Conservation (phyloP, 345 rosid species). For the Litchi chinensis region DNA sequence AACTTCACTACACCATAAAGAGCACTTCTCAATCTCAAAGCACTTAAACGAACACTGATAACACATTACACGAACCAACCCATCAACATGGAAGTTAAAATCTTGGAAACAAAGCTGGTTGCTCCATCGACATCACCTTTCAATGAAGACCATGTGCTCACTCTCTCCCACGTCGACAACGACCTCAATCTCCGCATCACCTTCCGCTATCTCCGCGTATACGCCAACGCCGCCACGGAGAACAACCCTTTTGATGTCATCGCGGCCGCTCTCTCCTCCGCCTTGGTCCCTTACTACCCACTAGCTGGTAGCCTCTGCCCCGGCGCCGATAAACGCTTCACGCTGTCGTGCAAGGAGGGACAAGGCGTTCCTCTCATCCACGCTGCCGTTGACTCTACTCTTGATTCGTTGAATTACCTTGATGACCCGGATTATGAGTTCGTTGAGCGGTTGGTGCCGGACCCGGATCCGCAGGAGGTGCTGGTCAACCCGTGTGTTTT, state of each 20-base stretch:
- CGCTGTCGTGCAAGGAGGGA: conserved; percentile 43
- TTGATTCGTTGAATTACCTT: conserved; percentile 51
- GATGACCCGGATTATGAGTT: conserved; percentile 62
- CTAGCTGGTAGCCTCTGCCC: conserved; percentile 55
- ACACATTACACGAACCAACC: background rate
- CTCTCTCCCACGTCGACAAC: conserved; percentile 72
- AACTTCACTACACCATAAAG: background rate
- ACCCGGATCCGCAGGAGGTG: conserved; percentile 50
- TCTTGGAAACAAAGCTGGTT: conserved; percentile 49
- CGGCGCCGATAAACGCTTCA: conserved; percentile 38
- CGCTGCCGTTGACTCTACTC: conserved; percentile 58
- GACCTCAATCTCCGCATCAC: conserved; percentile 66
- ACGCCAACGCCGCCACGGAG: conserved; percentile 33
- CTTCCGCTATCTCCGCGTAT: conserved; percentile 81
- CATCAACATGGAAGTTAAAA: conserved; percentile 45
- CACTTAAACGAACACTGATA: background rate
- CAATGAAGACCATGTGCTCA: conserved; percentile 48
- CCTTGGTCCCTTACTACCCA: conserved; percentile 67
- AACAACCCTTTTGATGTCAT: conserved; percentile 44
- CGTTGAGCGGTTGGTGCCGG: conserved; percentile 58
- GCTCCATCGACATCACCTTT: conserved; percentile 53
- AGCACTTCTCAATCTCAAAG: background rate
- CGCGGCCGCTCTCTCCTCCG: conserved; percentile 52
- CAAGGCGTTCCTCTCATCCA: conserved; percentile 60
- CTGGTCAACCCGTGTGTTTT: conserved; percentile 63